These are phyloP conservation scores for Aspergillus sp. DNA, from an alignment of 2,329 filamentous ascomycete species.

Conservation along the genomic window DNA sequence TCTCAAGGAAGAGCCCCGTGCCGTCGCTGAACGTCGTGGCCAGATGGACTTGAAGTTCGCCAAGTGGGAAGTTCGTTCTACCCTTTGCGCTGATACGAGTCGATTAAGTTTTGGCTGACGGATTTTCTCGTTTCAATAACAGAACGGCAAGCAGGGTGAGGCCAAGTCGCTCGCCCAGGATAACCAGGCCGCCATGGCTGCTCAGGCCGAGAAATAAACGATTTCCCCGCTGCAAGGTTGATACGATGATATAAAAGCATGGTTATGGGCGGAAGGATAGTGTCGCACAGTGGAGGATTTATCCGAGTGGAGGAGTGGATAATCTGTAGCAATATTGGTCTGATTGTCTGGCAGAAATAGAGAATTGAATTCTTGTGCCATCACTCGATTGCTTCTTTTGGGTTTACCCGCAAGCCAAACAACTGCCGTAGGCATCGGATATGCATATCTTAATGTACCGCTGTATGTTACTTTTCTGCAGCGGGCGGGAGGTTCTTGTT, in stretches of 20 bases:
- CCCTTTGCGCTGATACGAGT: conserved; percentile 8
- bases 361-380: conserved; percentile 20
- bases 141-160: conserved; percentile 97
- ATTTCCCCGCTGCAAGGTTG: conserved; percentile 11
- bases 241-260: conserved; percentile 13
- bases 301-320: conserved; percentile 17
- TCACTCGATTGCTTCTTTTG: conserved; percentile 6
- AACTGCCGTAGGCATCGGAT: conserved; percentile 1
- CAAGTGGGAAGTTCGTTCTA: conserved; percentile 82
- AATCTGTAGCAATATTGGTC: conserved; percentile 34
- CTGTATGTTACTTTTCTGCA: not conserved
- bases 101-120: conserved; percentile 23
- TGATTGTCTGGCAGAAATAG: conserved; percentile 23
- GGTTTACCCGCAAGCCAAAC: not conserved
- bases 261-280: conserved; percentile 12
- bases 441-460: not conserved
- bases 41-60: conserved; percentile 83
- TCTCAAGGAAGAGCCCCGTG: conserved; percentile 89
- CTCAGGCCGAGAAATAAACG: conserved; percentile 38
- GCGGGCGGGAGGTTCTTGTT: conserved; percentile 1
- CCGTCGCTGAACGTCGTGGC: conserved; percentile 81
- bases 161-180: conserved; percentile 60
- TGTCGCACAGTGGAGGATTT: conserved; percentile 15
- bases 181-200: conserved; percentile 44
- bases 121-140: conserved; percentile 19